Base-by-base conservation (phyloP, 768 basidiomycete genomes). In the Boletus reticulatus region DNA sequence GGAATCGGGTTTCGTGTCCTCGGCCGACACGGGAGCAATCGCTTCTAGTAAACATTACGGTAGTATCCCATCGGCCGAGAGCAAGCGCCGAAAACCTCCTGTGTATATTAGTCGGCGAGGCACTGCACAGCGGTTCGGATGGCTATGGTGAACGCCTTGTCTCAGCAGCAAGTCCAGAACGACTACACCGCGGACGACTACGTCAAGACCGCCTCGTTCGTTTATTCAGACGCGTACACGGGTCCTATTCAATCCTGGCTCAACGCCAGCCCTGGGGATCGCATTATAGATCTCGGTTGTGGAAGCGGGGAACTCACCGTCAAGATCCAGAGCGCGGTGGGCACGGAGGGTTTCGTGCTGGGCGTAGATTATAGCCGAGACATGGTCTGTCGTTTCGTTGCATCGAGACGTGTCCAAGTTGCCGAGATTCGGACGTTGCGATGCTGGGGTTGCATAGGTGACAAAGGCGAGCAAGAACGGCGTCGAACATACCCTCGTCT, bases 261-360 rank as follows among this genome's bases (percentile, higher is more conserved):
- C 12, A 70, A 79, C n/a, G 77, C 89, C 0, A 60, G 79, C 58
- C 78, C 81, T 0, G 90, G 90, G 2, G 87, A 92, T 61, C 76
- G 76, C 47, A 85, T 93, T 43, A 73, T 88, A 55, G 90, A 92
- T 62, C 71, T 92, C 43, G 92, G 92, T 3, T 94, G 92, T 64
- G 92, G 93, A 17, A 91, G 85, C 43, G 92, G 91, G 0, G 87
- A 94, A 59, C 72, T 94, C 14, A 90, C 88, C 0, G 59, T 80
- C 46, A 71, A 79, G 52, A 75, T 95, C 31, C 75, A 80, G 45
- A 66, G 77, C 13, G 62, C 77, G 16, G 88, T 94, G 6, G 75
- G 60, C 22, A 41, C 59, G 43, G 77, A 73, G 8, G 87, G 90
- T 0, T 43, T 77, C 17, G 81, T 90, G 4, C 77, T 88, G 12